phyloP scores from a whole-genome alignment of 139 green algal genomes.

The Chlamydomonas applanata region DNA sequence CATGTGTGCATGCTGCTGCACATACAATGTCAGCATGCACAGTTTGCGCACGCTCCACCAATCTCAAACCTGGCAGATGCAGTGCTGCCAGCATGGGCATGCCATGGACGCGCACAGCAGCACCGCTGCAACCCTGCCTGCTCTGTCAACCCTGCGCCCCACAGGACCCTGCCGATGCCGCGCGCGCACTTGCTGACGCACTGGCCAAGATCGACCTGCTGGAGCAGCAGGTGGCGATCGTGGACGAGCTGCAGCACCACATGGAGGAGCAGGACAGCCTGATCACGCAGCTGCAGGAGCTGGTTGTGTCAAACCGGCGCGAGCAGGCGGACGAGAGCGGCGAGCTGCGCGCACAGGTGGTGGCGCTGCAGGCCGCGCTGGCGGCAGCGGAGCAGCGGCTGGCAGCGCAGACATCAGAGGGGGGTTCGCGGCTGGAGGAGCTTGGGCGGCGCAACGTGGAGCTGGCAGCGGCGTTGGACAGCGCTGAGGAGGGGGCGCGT shows the following conservation, averaged over 20 bases:
- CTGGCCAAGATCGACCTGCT: constrained; percentile 25
- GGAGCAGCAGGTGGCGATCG: constrained; percentile 18
- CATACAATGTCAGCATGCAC: no score
- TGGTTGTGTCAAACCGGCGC: not conserved
- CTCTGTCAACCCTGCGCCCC: no score
- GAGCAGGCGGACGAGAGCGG: constrained; percentile 11
- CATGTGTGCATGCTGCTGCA: no score
- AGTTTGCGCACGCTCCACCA: no score
- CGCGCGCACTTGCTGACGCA: constrained; percentile 10
- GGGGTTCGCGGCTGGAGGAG: not conserved
- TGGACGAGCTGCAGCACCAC: constrained; percentile 25
- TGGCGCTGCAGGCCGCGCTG: constrained; percentile 27
- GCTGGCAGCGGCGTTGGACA: not conserved
- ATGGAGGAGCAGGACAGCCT: constrained; percentile 35
- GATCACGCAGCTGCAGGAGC: constrained; percentile 17
- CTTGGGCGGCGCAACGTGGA: not conserved
- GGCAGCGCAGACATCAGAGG: not conserved
- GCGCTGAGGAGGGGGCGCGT: not conserved
- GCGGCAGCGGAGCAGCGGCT: not conserved
- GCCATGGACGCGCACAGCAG: no score
- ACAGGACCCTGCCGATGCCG: not conserved
- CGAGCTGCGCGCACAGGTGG: constrained; percentile 24
- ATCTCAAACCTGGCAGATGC: no score
- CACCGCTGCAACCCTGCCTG: no score
- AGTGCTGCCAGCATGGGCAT: no score